phyloP scores from a whole-genome alignment of 2,329 filamentous ascomycete genomes.

The Ascochyta clinopodiicola region DNA sequence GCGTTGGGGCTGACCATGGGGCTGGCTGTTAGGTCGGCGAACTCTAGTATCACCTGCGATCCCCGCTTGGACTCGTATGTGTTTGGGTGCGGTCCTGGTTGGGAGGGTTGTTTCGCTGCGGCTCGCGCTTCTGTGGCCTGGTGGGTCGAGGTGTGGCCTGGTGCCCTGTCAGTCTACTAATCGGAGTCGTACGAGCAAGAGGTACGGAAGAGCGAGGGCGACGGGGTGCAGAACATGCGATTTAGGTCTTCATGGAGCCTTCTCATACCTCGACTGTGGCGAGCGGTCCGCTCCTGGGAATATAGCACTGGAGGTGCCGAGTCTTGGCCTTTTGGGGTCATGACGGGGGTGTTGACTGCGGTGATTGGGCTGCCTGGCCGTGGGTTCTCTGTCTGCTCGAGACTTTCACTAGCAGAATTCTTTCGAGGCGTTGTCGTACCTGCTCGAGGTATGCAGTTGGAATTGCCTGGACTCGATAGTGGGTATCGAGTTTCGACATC shows the following conservation, averaged over 20 bases:
- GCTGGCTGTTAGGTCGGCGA: neutral
- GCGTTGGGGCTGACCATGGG: neutral
- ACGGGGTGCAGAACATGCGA: neutral
- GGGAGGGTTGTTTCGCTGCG: neutral
- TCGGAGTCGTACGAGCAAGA: slow-evolving; percentile 6
- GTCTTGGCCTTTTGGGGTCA: neutral
- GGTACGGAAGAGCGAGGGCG: neutral
- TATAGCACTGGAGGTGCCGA: neutral
- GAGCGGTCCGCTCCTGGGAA: slow-evolving; percentile 5
- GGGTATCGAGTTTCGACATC: slow-evolving; percentile 1
- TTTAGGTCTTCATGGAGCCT: neutral
- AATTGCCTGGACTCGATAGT: slow-evolving; percentile 1
- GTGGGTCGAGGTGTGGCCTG: slow-evolving; percentile 23
- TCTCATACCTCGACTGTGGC: slow-evolving; percentile 10
- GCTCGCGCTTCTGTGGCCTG: neutral
- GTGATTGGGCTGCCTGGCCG: slow-evolving; percentile 2
- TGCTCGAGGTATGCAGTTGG: neutral
- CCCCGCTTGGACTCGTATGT: neutral
- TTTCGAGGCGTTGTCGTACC: neutral
- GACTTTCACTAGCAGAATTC: neutral
- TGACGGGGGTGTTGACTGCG: neutral
- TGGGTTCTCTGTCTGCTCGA: neutral
- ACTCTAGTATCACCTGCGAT: neutral
- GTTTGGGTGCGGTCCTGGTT: neutral
- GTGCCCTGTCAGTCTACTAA: slow-evolving; percentile 11